These are phyloP conservation scores for Phytophthora idaei DNA, from an alignment of 352 stramenopile species.

Conservation along the genomic window DNA sequence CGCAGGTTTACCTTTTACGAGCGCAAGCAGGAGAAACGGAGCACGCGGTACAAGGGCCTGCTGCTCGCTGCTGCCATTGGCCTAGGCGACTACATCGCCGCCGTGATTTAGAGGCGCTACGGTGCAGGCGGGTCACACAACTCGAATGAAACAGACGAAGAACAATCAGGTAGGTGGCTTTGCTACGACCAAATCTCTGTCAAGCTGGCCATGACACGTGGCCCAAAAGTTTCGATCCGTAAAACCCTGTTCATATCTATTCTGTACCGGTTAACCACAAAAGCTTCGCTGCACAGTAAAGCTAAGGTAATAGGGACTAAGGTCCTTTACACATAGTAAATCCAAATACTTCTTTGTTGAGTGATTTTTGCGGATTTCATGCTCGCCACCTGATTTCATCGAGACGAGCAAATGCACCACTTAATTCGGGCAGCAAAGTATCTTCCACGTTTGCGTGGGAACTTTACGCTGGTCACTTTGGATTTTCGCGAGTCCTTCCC, in stretches of 20 bases:
- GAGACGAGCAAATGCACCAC: background rate
- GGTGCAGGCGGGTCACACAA: too few species aligned
- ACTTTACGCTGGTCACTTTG: conserved; percentile 39
- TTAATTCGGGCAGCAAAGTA: conserved; percentile 9
- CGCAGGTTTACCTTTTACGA: conserved; percentile 62
- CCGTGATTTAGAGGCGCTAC: conserved; percentile 39
- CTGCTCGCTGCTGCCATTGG: conserved; percentile 52
- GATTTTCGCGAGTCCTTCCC: conserved; percentile 42
- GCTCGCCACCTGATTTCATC: background rate
- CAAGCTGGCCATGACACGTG: background rate
- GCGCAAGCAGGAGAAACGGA: conserved; percentile 59
- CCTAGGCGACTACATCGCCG: conserved; percentile 61
- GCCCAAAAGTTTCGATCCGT: background rate
- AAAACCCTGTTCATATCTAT: background rate
- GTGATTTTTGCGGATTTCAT: conserved; percentile 5
- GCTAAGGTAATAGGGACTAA: background rate
- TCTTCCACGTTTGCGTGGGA: background rate
- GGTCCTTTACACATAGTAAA: background rate
- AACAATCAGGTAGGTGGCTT: too few species aligned
- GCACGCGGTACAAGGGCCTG: conserved; percentile 60
- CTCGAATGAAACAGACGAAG: too few species aligned
- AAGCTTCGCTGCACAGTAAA: conserved; percentile 7
- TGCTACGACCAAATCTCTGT: background rate
- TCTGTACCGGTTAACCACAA: background rate
- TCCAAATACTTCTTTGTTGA: background rate